These are phyloP conservation scores for Pachyrhizus erosus DNA, from an alignment of 306 rosid species.

Conservation along the genomic window DNA sequence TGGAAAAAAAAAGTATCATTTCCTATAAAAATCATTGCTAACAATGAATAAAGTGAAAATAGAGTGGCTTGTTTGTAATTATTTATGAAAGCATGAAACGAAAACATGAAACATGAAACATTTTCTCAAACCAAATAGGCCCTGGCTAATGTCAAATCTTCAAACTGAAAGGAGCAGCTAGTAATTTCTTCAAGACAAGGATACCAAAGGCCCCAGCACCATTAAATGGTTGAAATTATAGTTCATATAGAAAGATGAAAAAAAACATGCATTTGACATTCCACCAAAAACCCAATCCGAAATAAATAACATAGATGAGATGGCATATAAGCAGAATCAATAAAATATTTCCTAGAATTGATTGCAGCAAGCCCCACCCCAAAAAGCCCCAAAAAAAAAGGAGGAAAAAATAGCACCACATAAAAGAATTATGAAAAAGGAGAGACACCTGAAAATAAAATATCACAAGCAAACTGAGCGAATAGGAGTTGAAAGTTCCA, in stretches of 20 bases:
- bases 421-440: slow-evolving; percentile 37
- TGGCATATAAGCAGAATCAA: slow-evolving; percentile 31
- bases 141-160: neutral
- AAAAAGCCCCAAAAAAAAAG: neutral
- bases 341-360: slow-evolving; percentile 22
- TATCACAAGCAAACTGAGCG: slow-evolving; percentile 85
- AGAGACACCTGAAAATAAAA: slow-evolving; percentile 90
- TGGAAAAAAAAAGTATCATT: neutral
- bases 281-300: slow-evolving; percentile 35
- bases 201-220: slow-evolving; percentile 21
- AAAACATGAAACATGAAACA: neutral
- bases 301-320: slow-evolving; percentile 32
- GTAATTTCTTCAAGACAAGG: slow-evolving; percentile 32
- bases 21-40: neutral
- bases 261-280: neutral
- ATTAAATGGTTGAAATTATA: slow-evolving; percentile 24
- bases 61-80: neutral
- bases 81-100: neutral
- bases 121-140: neutral
- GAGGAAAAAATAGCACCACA: neutral
- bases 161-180: slow-evolving; percentile 27
- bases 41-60: neutral
- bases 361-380: neutral
- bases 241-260: slow-evolving; percentile 27
- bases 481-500: slow-evolving; percentile 89